A percentile compares a stretch with the other conserved stretches of the same genome.
phyloP scores from a whole-genome alignment of 768 basidiomycete species.

The Rhodosporidiobolus sp. region DNA sequence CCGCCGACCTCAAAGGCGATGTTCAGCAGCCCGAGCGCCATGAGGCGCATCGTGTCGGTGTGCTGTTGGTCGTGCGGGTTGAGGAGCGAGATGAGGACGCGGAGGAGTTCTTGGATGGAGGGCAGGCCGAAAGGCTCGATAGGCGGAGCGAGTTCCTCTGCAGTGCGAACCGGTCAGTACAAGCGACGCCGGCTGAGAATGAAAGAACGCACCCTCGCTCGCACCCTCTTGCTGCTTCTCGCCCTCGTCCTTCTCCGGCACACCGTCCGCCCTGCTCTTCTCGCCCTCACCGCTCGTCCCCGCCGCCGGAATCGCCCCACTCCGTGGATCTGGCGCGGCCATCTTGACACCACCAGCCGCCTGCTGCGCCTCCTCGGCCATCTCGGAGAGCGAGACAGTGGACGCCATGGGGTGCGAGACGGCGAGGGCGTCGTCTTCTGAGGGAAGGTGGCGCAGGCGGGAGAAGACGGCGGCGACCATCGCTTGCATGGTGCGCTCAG shows the following conservation, averaged over 20 bases:
- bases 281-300: neutral
- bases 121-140: conserved; percentile 73
- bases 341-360: conserved; percentile 14
- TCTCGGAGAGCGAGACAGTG: conserved; percentile 8
- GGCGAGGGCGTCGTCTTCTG: conserved; percentile 21
- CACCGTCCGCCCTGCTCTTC: neutral
- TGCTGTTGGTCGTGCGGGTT: conserved; percentile 93
- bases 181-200: conserved; percentile 14
- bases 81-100: conserved; percentile 89
- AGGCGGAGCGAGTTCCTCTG: conserved; percentile 1
- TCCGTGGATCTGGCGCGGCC: conserved; percentile 42
- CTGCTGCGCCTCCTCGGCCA: conserved; percentile 23
- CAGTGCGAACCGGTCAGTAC: neutral
- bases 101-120: conserved; percentile 84
- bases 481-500: conserved; percentile 82
- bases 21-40: conserved; percentile 81
- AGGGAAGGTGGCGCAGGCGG: conserved; percentile 53
- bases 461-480: conserved; percentile 79
- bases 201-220: conserved; percentile 6
- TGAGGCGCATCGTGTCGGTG: conserved; percentile 89
- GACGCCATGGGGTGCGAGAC: conserved; percentile 12
- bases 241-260: conserved; percentile 58
- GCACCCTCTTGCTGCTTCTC: conserved; percentile 57
- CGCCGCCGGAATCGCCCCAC: conserved; percentile 37
- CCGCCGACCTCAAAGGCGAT: conserved; percentile 83